These are phyloP conservation scores for Collybiopsis confluens DNA, from an alignment of 768 basidiomycete species.

Conservation along the genomic window DNA sequence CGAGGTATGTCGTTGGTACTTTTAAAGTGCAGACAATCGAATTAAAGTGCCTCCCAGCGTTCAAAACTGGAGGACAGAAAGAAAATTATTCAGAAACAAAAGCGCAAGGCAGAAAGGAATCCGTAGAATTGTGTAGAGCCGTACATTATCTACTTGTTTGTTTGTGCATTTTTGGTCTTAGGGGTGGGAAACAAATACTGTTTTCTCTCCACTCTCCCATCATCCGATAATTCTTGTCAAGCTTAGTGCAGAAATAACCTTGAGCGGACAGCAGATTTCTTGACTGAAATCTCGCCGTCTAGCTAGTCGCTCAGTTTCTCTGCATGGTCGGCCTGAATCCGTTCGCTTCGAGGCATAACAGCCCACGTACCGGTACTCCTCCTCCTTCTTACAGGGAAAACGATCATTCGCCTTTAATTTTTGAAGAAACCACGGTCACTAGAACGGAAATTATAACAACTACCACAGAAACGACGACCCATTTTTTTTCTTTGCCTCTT, in stretches of 20 bases:
- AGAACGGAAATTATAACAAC: slow-evolving; percentile 44
- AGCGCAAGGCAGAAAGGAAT: slow-evolving; percentile 30
- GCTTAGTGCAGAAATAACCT: background rate
- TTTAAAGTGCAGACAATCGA: background rate
- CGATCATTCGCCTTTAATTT: slow-evolving; percentile 26
- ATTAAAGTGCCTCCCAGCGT: slow-evolving; percentile 40
- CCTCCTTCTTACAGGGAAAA: slow-evolving; percentile 32
- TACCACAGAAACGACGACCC: slow-evolving; percentile 45
- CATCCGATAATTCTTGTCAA: background rate
- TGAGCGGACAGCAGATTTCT: slow-evolving; percentile 4
- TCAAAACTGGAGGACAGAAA: slow-evolving; percentile 57
- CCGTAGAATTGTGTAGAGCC: background rate
- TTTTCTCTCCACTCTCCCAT: background rate
- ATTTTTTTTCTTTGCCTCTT: slow-evolving; percentile 63
- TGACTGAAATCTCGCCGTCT: slow-evolving; percentile 2
- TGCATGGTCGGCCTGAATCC: slow-evolving; percentile 24
- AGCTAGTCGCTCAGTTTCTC: background rate
- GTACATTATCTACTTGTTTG: slow-evolving; percentile 10
- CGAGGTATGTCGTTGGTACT: slow-evolving; percentile 56
- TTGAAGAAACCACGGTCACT: slow-evolving; percentile 45
- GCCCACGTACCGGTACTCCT: slow-evolving; percentile 14
- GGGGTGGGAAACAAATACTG: slow-evolving; percentile 1
- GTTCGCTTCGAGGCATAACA: slow-evolving; percentile 9
- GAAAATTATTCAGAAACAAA: slow-evolving; percentile 49
- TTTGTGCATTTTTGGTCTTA: background rate